Conservation (phyloP, 2,329 filamentous ascomycete genomes). For the Coccinonectria pachysandricola region DNA sequence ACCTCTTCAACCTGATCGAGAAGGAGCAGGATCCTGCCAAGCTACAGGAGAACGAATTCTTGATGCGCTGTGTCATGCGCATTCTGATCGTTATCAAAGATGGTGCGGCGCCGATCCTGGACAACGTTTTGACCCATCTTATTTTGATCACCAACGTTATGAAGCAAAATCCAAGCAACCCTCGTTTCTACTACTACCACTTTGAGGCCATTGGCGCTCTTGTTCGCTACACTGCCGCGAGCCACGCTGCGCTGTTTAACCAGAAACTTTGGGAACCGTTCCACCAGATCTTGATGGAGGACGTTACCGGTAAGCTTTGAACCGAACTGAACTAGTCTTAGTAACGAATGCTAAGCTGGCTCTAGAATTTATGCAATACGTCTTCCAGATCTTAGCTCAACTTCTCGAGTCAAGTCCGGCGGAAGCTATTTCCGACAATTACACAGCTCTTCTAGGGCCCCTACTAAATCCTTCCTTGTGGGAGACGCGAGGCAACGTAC, state of each 20-base stretch:
- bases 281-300: slow-evolving; percentile 65
- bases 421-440: slow-evolving; percentile 68
- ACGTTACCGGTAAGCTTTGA: slow-evolving; percentile 70
- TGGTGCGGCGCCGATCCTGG: slow-evolving; percentile 60
- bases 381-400: slow-evolving; percentile 90
- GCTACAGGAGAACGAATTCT: slow-evolving; percentile 95
- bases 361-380: slow-evolving; percentile 91
- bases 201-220: slow-evolving; percentile 91
- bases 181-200: slow-evolving; percentile 96
- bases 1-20: slow-evolving; percentile 85
- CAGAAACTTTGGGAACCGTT: slow-evolving; percentile 75
- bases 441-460: slow-evolving; percentile 66
- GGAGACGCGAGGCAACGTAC: slow-evolving; percentile 88
- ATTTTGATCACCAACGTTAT: slow-evolving; percentile 87
- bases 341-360: no score
- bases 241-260: slow-evolving; percentile 65
- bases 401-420: slow-evolving; percentile 78
- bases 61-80: slow-evolving; percentile 98
- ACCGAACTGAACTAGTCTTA: no score
- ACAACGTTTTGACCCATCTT: slow-evolving; percentile 72
- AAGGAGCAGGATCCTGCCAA: slow-evolving; percentile 78
- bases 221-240: slow-evolving; percentile 55
- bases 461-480: slow-evolving; percentile 75
- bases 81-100: slow-evolving; percentile 91
- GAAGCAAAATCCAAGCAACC: slow-evolving; percentile 91